phyloP scores from a whole-genome alignment of 805 yeast species.

The Ogataea paraovalis region DNA sequence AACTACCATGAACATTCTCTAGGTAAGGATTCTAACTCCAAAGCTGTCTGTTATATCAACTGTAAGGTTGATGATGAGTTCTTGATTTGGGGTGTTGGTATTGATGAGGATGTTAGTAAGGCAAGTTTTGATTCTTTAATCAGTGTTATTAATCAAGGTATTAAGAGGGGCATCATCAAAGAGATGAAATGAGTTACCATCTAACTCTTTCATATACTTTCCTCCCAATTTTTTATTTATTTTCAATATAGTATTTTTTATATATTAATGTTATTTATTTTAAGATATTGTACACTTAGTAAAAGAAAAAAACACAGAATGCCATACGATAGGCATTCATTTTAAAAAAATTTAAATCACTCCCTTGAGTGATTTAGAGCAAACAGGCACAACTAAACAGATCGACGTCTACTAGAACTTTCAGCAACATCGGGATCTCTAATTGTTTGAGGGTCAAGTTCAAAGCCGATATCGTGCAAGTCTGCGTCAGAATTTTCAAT shows the following conservation, averaged over 20 bases:
- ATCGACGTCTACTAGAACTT: neutral
- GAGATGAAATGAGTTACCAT: slow-evolving; percentile 15
- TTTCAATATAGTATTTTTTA: neutral
- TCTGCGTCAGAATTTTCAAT: too few species aligned
- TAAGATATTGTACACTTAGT: too few species aligned
- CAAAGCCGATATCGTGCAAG: too few species aligned
- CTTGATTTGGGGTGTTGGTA: slow-evolving; percentile 53
- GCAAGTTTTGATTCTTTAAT: slow-evolving; percentile 50
- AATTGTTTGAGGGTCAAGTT: too few species aligned
- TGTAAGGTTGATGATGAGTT: slow-evolving; percentile 24
- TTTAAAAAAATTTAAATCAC: too few species aligned
- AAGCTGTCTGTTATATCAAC: slow-evolving; percentile 72
- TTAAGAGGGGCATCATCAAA: slow-evolving; percentile 20
- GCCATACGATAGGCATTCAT: too few species aligned
- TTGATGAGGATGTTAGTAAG: slow-evolving; percentile 52
- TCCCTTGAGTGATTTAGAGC: too few species aligned
- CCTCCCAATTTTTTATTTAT: neutral
- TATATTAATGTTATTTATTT: neutral
- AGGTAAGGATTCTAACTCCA: slow-evolving; percentile 65
- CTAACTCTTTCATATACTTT: neutral
- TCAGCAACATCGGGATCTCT: neutral
- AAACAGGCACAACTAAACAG: neutral
- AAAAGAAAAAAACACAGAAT: too few species aligned
- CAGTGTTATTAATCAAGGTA: slow-evolving; percentile 40
- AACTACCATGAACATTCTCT: slow-evolving; percentile 77